Evolutionary conservation across 352 stramenopile genomes (phyloP).

Genomic region (Phytophthora idaei): DNA sequence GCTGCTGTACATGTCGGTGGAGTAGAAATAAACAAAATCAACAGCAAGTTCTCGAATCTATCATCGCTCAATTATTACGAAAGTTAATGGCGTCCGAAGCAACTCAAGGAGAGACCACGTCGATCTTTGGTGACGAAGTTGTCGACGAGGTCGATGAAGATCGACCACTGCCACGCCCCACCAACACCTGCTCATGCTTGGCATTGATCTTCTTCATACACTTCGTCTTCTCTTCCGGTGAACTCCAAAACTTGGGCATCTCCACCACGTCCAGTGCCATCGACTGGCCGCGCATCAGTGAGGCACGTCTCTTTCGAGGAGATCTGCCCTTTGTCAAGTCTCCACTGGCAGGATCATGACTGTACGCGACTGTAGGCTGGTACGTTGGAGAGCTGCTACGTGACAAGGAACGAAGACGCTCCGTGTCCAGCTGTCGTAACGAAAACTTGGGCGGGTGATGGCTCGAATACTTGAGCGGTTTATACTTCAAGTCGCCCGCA

Average conservation of each 20-base stretch:
- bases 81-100: too few relatives aligned
- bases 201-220: constrained; percentile 33
- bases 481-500: constrained; percentile 57
- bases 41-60: not conserved
- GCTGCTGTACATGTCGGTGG: constrained; percentile 14
- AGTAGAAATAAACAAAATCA: constrained; percentile 8
- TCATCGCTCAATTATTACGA: not conserved
- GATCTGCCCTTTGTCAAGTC: constrained; percentile 1
- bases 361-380: not conserved
- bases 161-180: constrained; percentile 2
- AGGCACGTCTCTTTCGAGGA: constrained; percentile 11
- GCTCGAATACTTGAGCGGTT: constrained; percentile 64
- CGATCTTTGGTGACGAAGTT: too few relatives aligned
- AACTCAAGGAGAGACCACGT: too few relatives aligned
- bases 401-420: constrained; percentile 3
- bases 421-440: constrained; percentile 29
- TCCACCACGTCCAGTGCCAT: constrained; percentile 31
- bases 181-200: constrained; percentile 36
- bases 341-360: constrained; percentile 7
- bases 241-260: constrained; percentile 36
- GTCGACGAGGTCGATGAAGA: not conserved
- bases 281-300: constrained; percentile 13
- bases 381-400: too few relatives aligned
- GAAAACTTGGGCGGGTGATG: constrained; percentile 47
- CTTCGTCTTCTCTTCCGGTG: constrained; percentile 29